Base-by-base conservation (phyloP, 805 yeast genomes). In the Lipomyces chichibuensis region DNA sequence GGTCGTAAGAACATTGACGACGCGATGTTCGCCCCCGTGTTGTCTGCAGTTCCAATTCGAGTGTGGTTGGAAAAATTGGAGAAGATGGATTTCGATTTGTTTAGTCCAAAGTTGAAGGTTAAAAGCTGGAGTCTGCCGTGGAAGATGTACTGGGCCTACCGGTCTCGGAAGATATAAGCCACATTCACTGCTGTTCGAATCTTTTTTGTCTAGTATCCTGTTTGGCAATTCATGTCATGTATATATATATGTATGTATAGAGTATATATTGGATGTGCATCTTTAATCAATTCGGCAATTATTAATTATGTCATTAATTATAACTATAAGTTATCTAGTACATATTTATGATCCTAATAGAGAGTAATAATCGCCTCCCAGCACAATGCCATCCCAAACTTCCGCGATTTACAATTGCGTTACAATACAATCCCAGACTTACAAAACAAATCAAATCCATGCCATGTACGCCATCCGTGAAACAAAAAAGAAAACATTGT, bases 101-200 rank as follows among this genome's bases (percentile, higher is more conserved):
- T 84, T 59, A 75, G 76, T 71, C 80, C 80, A 17, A 80, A 78
- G 55, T 75, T 87, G 57, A 80, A 78, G 63, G 81, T 82, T 66
- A 43, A 55, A 52, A 91, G 87, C 71, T 89, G 92, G 92, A 80
- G 85, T 66, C 77, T 88, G 59, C 88, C 91, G 9, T 88, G 86
- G 85, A 80, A 83, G 23, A 79, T 87, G 7, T 88, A 84, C 77
- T 77, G 79, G 67, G 78, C 80, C 58, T 87, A 84, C 74, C 78
- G 78, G 65, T 75, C 71, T 60, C 77, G 86, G 62, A 71, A 60
- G 27, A 75, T 84, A 27, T 83, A 69, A 63, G 39, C 25, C 55
- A 54, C 32, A 46, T n/a, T 37, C 39, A 13, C 49, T n/a, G 20
- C 20, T 43, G 23, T 43, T 43, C n/a, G 20, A n/a, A 11, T 13